Conservation (phyloP, 257 asterid genomes). For the Galeopsis tetrahit region DNA sequence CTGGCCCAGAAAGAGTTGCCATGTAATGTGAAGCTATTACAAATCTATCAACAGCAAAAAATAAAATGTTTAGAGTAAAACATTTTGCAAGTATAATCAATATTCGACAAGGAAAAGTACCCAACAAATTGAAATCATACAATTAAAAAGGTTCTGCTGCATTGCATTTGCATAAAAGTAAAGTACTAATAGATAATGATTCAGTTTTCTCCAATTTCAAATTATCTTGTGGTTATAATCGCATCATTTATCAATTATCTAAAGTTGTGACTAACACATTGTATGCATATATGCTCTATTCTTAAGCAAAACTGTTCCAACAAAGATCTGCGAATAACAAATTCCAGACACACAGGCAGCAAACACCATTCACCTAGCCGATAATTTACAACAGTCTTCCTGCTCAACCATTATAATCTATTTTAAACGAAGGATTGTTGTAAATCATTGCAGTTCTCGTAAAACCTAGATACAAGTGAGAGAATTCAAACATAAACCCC, state of each 20-base stretch:
- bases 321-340: not conserved
- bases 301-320: not conserved
- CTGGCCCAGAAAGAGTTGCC: slow-evolving; percentile 38
- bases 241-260: not conserved
- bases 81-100: not conserved
- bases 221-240: not conserved
- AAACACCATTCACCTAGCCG: not conserved
- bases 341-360: not conserved
- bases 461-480: no score
- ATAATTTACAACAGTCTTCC: no score
- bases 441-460: no score
- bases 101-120: not conserved
- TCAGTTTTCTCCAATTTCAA: slow-evolving; percentile 11
- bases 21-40: slow-evolving; percentile 30
- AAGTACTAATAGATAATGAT: not conserved
- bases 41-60: slow-evolving; percentile 26
- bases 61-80: not conserved
- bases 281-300: not conserved
- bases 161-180: not conserved
- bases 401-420: no score
- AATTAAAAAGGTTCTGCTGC: not conserved
- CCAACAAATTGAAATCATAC: slow-evolving; percentile 12
- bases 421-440: no score
- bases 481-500: no score
- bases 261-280: not conserved